Evolutionary conservation across 108 stramenopile species (phyloP).

Genomic region (Skeletonema tropicum): DNA sequence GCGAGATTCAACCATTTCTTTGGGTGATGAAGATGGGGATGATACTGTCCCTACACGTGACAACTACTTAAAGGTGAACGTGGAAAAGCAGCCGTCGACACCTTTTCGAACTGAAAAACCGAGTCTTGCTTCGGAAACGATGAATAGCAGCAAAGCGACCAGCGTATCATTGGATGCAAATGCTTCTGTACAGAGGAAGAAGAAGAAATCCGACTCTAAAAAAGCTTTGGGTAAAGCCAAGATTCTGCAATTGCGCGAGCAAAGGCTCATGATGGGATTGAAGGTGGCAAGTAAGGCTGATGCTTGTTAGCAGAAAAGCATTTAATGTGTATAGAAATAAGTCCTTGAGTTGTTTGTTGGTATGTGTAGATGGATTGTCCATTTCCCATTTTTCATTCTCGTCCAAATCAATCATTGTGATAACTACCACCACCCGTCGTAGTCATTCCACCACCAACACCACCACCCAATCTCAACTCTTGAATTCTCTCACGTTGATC

Average conservation of each 20-base stretch:
- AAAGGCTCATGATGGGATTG: not conserved
- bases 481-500: conserved; percentile 47
- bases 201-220: not conserved
- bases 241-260: not conserved
- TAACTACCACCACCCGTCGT: conserved; percentile 5
- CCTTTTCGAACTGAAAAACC: not conserved
- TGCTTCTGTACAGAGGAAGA: not conserved
- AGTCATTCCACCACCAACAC: conserved; percentile 1
- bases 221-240: not conserved
- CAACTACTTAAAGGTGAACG: not conserved
- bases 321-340: not conserved
- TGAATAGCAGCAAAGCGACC: not conserved
- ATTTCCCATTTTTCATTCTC: not conserved
- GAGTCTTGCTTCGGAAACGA: not conserved
- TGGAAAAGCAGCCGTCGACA: not conserved
- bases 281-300: conserved; percentile 1
- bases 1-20: not conserved
- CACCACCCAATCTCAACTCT: conserved; percentile 15
- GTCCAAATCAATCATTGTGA: conserved; percentile 17
- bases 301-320: not conserved
- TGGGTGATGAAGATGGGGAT: not conserved
- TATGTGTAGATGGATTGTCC: not conserved
- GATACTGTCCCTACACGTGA: not conserved
- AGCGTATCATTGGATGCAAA: not conserved
- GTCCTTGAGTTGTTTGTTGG: not conserved